phyloP scores from a whole-genome alignment of 208 protist genomes.

The Polymyxa betae region DNA sequence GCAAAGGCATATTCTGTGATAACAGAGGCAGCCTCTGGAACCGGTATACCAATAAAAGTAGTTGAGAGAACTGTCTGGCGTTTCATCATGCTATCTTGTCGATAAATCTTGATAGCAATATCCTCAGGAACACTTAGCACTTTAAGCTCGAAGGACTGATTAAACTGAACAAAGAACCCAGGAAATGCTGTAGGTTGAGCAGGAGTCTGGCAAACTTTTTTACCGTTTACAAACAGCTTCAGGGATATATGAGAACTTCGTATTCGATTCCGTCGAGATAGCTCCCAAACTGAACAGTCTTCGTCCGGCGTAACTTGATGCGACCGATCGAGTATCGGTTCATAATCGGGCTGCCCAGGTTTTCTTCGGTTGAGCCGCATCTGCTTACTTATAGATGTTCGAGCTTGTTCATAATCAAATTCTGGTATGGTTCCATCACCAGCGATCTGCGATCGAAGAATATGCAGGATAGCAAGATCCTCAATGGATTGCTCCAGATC shows the following conservation, averaged over 20 bases:
- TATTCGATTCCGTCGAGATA: not conserved
- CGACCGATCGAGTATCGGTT: slow-evolving; percentile 16
- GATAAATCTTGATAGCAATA: not conserved
- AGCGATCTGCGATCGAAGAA: not conserved
- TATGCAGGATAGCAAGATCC: not conserved
- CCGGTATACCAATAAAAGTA: not conserved
- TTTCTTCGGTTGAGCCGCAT: not conserved
- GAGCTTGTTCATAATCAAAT: not conserved
- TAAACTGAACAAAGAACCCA: not conserved
- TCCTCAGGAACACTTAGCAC: not conserved
- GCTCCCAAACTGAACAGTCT: slow-evolving; percentile 32
- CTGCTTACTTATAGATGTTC: not conserved
- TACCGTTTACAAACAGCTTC: not conserved
- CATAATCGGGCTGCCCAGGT: not conserved
- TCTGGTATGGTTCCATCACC: not conserved
- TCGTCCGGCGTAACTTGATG: not conserved
- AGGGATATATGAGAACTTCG: not conserved
- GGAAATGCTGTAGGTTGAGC: not conserved
- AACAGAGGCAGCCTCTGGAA: not conserved
- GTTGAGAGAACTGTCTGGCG: not conserved
- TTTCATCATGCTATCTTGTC: not conserved
- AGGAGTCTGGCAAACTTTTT: not conserved
- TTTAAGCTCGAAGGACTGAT: not conserved
- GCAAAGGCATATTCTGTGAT: slow-evolving; percentile 1
- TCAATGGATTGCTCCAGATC: not conserved